Base-by-base conservation (phyloP, 495 filamentous ascomycete species). In the Neurospora terricola region DNA sequence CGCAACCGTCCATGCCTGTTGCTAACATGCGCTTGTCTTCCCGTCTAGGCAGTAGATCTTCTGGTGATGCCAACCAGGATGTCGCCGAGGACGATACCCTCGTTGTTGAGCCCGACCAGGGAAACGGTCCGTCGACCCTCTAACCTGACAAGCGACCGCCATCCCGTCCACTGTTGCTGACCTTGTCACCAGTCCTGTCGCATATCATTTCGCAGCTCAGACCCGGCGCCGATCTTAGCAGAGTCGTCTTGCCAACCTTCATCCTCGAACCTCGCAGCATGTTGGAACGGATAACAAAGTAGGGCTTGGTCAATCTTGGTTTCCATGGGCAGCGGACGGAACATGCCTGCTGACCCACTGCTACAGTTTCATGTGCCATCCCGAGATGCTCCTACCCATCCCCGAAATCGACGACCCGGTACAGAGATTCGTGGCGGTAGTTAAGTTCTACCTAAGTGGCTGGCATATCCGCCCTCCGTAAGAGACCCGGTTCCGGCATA, bases 401-500 rank as follows among this genome's bases (percentile, higher is more conserved):
- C 85, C 94, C 21, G 84, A 88, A 39, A 91, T 97, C 73, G 93
- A 98, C 38, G 96, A 99, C 79, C 96, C 96, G 4, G 86, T 95
- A 48, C 83, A 95, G 76, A 88, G 96, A 77, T 99, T 99, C 79
- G 89, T 99, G 6, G 91, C 93, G 0, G 96, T 99, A 11, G 91
- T 97, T 75, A 98, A 96, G 79, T 98, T 99, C 81, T 99, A 99
- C 81, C 82, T 99, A 70, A 97, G 94, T 80, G 96, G 96, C 74
- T 99, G 96, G 96, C 96, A 99, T 81, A 98, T 99, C 80, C 96
- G 95, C 82, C 94, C 96, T 73, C 93, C 93, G 95, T 97, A 90
- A 75, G 91, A 30, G 23, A 66, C 6, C 23, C 27, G 3, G 16
- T 9, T 16, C 11, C 70, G 23, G 43, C 69, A 72, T 70, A 48